A percentile compares a stretch with the other conserved stretches of the same genome.
Conservation (phyloP, 306 rosid species). For the Calophaca sinica region DNA sequence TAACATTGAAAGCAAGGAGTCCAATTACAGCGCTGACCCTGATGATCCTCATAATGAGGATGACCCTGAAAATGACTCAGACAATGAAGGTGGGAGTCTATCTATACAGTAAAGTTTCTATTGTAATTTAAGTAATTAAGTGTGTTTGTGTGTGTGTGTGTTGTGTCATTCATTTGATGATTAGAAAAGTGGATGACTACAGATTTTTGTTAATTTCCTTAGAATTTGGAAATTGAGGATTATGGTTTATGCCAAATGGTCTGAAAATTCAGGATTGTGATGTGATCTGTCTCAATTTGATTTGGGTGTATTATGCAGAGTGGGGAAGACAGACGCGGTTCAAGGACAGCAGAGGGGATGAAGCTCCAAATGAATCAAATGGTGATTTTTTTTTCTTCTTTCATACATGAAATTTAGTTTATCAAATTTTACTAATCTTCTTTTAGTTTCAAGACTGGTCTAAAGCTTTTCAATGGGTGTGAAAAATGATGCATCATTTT, state of each 20-base stretch:
- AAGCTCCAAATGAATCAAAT: slow-evolving; percentile 38
- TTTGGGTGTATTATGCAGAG: slow-evolving; percentile 44
- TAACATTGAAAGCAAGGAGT: slow-evolving; percentile 62
- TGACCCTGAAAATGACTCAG: slow-evolving; percentile 60
- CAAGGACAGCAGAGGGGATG: slow-evolving; percentile 25
- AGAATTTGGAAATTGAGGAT: too few species aligned
- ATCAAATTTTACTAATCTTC: too few species aligned
- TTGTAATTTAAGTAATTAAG: too few species aligned
- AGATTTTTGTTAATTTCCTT: too few species aligned
- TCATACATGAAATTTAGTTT: too few species aligned
- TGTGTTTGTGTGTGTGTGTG: neutral
- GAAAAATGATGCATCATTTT: neutral
- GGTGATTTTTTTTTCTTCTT: slow-evolving; percentile 17
- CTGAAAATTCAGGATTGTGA: too few species aligned
- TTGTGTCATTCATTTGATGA: neutral
- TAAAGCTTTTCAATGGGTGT: neutral
- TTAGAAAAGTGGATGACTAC: neutral
- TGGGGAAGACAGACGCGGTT: slow-evolving; percentile 37
- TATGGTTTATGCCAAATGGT: too few species aligned
- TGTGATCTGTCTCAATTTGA: slow-evolving; percentile 24
- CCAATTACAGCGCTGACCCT: slow-evolving; percentile 77
- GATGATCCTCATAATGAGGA: slow-evolving; percentile 40
- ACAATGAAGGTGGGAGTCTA: slow-evolving; percentile 54
- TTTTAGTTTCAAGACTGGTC: neutral
- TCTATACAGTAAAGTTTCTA: too few species aligned